phyloP scores from a whole-genome alignment of 352 stramenopile species.

The Thalassiosira pacifica region DNA sequence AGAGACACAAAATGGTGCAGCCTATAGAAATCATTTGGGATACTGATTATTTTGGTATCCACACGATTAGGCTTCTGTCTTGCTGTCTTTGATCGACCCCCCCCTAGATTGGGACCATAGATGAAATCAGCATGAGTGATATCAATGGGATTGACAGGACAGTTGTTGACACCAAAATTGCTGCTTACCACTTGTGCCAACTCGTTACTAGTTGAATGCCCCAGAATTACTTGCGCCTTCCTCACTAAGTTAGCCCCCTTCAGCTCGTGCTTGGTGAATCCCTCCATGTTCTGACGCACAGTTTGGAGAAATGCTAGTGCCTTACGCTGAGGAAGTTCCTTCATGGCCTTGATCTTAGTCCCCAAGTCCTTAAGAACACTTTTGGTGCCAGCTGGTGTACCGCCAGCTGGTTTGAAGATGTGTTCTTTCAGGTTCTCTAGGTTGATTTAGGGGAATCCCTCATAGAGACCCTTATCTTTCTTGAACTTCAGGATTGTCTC shows the following conservation, averaged over 20 bases:
- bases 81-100: no score
- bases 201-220: no score
- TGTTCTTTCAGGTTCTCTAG: not conserved
- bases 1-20: slow-evolving; percentile 52
- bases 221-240: no score
- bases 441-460: not conserved
- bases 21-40: slow-evolving; percentile 48
- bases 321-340: not conserved
- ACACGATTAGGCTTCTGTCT: slow-evolving; percentile 25
- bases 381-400: not conserved
- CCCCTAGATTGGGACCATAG: no score
- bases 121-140: slow-evolving; percentile 47
- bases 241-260: not conserved
- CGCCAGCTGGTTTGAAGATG: not conserved
- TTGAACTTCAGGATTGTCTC: not conserved
- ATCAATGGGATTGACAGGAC: slow-evolving; percentile 17
- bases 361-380: no score
- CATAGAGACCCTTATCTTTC: not conserved
- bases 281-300: slow-evolving; percentile 30
- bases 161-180: slow-evolving; percentile 46
- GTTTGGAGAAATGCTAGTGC: slow-evolving; percentile 17
- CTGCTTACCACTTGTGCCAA: slow-evolving; percentile 36
- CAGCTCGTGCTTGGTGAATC: slow-evolving; percentile 47
- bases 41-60: slow-evolving; percentile 16
- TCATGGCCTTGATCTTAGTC: not conserved